Conservation (phyloP, 345 rosid genomes). For the Lepidium aucheri region DNA sequence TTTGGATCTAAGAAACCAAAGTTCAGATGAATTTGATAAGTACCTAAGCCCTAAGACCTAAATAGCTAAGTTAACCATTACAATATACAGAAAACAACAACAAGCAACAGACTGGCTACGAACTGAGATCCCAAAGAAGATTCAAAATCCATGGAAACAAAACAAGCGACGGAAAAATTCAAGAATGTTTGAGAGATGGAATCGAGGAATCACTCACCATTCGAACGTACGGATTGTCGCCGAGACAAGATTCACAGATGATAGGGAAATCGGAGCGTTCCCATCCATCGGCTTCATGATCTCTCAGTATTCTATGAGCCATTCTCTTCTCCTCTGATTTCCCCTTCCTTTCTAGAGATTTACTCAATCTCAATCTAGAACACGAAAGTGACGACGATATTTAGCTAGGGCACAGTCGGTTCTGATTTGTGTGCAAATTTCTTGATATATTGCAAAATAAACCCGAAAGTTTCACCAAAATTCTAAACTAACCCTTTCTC, state of each 20-base stretch:
- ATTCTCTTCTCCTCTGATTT: conserved; percentile 24
- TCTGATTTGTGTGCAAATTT: not conserved
- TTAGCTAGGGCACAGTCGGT: not conserved
- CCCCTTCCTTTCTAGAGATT: not conserved
- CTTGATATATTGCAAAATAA: not conserved
- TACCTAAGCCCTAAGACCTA: not conserved
- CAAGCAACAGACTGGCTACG: not conserved
- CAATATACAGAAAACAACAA: not conserved
- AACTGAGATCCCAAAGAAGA: not conserved
- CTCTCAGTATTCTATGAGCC: conserved; percentile 86
- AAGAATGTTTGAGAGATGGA: not conserved
- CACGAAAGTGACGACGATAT: not conserved
- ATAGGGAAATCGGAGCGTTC: conserved; percentile 90
- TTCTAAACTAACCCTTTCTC: not conserved
- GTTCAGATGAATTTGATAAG: not conserved
- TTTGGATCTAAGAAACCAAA: not conserved
- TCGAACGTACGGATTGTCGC: conserved; percentile 88
- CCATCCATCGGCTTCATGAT: conserved; percentile 88
- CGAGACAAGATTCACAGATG: conserved; percentile 93
- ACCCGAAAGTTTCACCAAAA: not conserved
- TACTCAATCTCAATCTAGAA: not conserved
- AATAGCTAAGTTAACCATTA: not conserved
- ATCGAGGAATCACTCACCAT: conserved; percentile 53
- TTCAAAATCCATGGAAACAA: not conserved
- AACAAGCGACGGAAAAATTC: not conserved